Evolutionary conservation across 345 rosid species (phyloP).

Genomic region (Salix viminalis): DNA sequence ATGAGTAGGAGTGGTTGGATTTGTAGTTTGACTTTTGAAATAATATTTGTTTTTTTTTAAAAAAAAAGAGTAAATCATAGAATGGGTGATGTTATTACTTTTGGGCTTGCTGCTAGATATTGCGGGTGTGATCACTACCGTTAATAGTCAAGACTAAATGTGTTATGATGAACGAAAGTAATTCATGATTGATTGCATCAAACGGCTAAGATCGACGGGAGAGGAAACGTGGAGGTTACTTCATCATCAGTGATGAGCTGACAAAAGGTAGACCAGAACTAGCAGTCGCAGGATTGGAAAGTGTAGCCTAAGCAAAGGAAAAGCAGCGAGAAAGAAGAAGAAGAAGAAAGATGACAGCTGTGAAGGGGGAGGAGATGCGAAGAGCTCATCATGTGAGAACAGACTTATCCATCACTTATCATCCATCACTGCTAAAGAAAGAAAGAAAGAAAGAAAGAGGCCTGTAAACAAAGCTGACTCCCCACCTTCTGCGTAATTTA

Average conservation of each 20-base stretch:
- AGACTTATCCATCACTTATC: constrained; percentile 8
- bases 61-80: no score
- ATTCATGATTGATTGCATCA: not conserved
- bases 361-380: constrained; percentile 6
- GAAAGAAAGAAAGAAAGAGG: not conserved
- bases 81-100: no score
- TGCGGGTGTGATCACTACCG: no score
- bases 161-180: not conserved
- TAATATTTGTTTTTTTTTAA: no score
- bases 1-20: no score
- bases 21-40: not conserved
- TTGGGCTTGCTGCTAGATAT: not conserved
- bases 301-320: not conserved
- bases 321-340: not conserved
- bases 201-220: not conserved
- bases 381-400: constrained; percentile 21
- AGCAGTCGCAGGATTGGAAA: not conserved
- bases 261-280: not conserved
- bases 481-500: not conserved
- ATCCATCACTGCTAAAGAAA: not conserved
- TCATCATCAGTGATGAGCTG: not conserved
- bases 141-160: no score
- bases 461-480: not conserved
- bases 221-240: not conserved
- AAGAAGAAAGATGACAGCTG: constrained; percentile 6